Evolutionary conservation across 164 flowering plant genomes (phyloP).

Genomic region (Litsea cubeba): DNA sequence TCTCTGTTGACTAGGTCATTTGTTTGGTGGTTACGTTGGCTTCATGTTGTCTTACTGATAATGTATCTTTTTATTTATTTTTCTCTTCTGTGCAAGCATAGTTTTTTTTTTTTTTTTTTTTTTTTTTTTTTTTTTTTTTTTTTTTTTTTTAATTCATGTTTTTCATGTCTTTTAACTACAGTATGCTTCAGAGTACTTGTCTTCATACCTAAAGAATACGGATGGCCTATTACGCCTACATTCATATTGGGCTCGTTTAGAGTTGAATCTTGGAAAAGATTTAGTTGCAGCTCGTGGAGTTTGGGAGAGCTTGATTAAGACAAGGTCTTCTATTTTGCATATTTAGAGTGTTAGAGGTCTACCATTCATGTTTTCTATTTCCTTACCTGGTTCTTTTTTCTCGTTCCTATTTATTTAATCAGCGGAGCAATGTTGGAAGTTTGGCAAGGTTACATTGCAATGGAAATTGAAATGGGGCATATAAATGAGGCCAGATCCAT

Average conservation of each 20-base stretch:
- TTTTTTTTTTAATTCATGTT: background rate
- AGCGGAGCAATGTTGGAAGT: slow-evolving; percentile 78
- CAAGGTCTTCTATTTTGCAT: slow-evolving; percentile 33
- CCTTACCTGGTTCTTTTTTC: slow-evolving; percentile 1
- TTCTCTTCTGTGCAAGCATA: background rate
- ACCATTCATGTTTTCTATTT: background rate
- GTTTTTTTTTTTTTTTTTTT: no score
- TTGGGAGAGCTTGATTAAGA: slow-evolving; percentile 92
- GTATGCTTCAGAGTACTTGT: slow-evolving; percentile 79
- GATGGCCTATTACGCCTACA: slow-evolving; percentile 52
- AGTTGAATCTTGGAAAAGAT: slow-evolving; percentile 60
- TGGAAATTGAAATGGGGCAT: slow-evolving; percentile 73
- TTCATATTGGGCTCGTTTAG: slow-evolving; percentile 87
- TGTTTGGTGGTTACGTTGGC: background rate
- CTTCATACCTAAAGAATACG: slow-evolving; percentile 56
- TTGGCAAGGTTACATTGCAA: slow-evolving; percentile 74
- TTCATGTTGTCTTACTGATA: background rate
- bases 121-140: no score
- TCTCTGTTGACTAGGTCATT: background rate
- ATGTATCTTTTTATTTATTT: background rate
- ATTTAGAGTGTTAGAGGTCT: background rate
- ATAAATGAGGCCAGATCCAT: slow-evolving; percentile 75
- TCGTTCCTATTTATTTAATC: slow-evolving; percentile 2
- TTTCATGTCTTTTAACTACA: slow-evolving; percentile 19
- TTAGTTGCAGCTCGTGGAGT: slow-evolving; percentile 79